Base-by-base conservation (phyloP, 129 eudicot genomes). In the Smallanthus sonchifolius region DNA sequence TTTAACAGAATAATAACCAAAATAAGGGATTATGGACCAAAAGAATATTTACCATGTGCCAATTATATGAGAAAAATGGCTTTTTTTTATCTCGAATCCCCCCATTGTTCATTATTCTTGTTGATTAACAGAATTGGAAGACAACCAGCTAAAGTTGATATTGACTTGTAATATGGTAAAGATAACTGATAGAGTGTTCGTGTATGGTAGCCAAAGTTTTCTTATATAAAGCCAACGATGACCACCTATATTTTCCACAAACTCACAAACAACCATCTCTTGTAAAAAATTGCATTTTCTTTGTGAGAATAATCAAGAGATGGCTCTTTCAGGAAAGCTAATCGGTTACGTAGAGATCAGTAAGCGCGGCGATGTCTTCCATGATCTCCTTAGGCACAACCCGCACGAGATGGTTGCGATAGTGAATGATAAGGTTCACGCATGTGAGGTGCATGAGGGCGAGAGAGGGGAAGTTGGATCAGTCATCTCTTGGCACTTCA, bases 351-450 rank as follows among this genome's bases (percentile, higher is more conserved):
- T 63, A 0, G 70, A 47, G 14, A 74, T 74, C 38, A 74, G 71
- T 13, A 74, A 74, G 63, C 34, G 10, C 15, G 70, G 78, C 13
- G 75, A 76, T 67, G 74, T 76, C 0, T 76, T 76, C 35, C 80
- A 76, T 55, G 80, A 76, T 56, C 75, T 76, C 2, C 43, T 76
- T 44, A 54, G 80, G 68, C 59, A 67, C 67, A 76, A 56, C 24
- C 80, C 80, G 10, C 80, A 67, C 20, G 7, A 76, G 4, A 40
- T 76, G 5, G 67, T 5, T 40, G 59, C 55, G 7, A 42, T 55
- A 10, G 5, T 59, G 24, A 75, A 75, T 28, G 68, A 76, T 28
- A 76, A 52, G 47, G 47, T 76, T 54, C 80, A 76, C 55, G 75
- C 37, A 3, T 76, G 80, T 67, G 67, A 76, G 6, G 45, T 67